Evolutionary conservation across 495 filamentous ascomycete genomes (phyloP).

Genomic region (Coniosporium apollinis): DNA sequence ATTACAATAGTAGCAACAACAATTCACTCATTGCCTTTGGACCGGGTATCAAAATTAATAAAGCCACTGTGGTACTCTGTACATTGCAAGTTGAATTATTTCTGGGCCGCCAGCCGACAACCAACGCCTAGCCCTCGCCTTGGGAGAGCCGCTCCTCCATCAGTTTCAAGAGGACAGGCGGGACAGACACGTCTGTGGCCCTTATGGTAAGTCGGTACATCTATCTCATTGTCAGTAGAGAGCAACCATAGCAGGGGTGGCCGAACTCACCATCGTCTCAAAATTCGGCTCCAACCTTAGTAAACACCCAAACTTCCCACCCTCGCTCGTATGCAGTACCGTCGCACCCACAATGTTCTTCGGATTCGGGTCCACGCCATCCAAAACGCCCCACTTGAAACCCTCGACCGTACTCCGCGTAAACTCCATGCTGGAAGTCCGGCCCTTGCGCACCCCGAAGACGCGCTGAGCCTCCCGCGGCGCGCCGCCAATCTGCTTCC

Average conservation of each 20-base stretch:
- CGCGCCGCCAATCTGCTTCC: constrained; percentile 89
- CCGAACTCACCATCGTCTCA: constrained; percentile 59
- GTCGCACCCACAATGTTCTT: constrained; percentile 91
- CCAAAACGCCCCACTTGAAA: constrained; percentile 76
- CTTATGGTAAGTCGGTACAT: constrained; percentile 91
- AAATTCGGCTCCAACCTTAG: constrained; percentile 91
- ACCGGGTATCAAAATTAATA: too few species aligned
- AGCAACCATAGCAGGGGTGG: too few species aligned
- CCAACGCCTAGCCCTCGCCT: constrained; percentile 18
- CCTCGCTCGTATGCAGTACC: constrained; percentile 71
- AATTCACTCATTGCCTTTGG: too few species aligned
- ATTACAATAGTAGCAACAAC: too few species aligned
- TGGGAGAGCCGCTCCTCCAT: constrained; percentile 70
- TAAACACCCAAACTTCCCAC: constrained; percentile 86
- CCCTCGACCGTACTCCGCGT: constrained; percentile 53
- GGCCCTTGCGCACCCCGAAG: constrained; percentile 45
- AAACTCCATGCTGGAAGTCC: constrained; percentile 35
- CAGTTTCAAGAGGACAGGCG: constrained; percentile 58
- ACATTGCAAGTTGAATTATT: too few species aligned
- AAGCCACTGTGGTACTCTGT: too few species aligned
- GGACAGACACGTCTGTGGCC: constrained; percentile 80
- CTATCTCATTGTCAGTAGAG: too few species aligned
- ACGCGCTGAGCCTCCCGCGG: constrained; percentile 77
- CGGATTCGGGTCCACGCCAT: constrained; percentile 71
- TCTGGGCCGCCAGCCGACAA: too few species aligned